Base-by-base conservation (phyloP, 2,329 filamentous ascomycete genomes). In the Neodidymelliopsis sp. region DNA sequence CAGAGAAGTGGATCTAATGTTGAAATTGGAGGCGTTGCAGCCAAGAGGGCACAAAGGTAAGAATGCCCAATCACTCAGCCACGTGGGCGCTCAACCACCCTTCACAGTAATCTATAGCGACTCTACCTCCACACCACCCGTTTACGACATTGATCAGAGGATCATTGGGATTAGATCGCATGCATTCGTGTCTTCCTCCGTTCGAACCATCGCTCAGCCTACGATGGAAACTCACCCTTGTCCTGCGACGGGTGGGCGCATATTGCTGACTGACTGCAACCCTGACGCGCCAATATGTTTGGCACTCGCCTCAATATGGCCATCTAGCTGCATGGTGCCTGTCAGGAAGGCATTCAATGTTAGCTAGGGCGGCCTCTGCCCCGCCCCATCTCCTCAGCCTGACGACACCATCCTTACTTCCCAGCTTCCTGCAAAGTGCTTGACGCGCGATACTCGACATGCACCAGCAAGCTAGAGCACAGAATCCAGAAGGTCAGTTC, bases 21-120 rank as follows among this genome's bases (percentile, higher is more conserved):
- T 35, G 24, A 12, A 25, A 27, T 45, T 50, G 24, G 27, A 41
- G 47, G 47, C 47, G 47, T 30, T 41, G 4, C 8, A 7, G 47
- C 47, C 30, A 39, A 45, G 40, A 29, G 20, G 20, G 47, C 47
- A 25, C 34, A 45, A 35, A 29, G 20, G 20, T 10, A 7, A 18
- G 13, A 36, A 34, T 2, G 25, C 16, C 47, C 47, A 50, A 50
- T 50, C 29, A 45, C 35, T n/a, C 22, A 5, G 18, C 29, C 40
- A 50, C 47, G 47, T 50, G 47, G 29, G 10, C 28, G 19, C 2
- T 13, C 36, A 16, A 36, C 6, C 16, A 35, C 40, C 25, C 12
- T 20, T 41, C 38, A 23, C 24, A 49, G 47, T 22, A 40, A 12
- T 30, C 15, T 29, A 7, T 27, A 50, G 47, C 40, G 24, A 45